phyloP scores from a whole-genome alignment of 2,329 filamentous ascomycete genomes.

The Penicillium janthinellum region DNA sequence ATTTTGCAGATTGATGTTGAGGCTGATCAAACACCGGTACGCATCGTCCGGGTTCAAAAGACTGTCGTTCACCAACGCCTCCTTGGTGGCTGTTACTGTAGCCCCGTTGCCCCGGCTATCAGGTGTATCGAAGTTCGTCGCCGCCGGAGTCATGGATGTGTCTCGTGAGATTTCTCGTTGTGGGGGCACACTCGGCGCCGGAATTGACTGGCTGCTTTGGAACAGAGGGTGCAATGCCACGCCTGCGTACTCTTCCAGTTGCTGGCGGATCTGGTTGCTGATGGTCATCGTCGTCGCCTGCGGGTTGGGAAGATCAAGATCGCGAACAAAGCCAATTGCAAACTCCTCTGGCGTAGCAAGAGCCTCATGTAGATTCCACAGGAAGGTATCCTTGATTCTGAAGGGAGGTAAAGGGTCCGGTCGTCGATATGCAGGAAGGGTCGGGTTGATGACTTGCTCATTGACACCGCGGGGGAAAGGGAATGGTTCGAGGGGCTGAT shows the following conservation, averaged over 20 bases:
- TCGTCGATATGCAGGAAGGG: slow-evolving; percentile 74
- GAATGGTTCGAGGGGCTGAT: slow-evolving; percentile 51
- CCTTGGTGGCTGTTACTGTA: slow-evolving; percentile 36
- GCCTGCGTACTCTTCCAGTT: slow-evolving; percentile 93
- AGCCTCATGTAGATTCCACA: slow-evolving; percentile 97
- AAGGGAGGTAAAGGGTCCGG: slow-evolving; percentile 82
- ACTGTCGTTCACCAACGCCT: slow-evolving; percentile 61
- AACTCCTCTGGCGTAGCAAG: slow-evolving; percentile 95
- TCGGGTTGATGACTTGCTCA: slow-evolving; percentile 59
- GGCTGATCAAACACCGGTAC: slow-evolving; percentile 86
- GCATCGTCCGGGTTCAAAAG: slow-evolving; percentile 89
- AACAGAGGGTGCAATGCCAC: slow-evolving; percentile 93
- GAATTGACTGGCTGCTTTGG: slow-evolving; percentile 53
- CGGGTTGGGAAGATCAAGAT: slow-evolving; percentile 84
- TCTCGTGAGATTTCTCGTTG: slow-evolving; percentile 52
- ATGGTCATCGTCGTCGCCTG: slow-evolving; percentile 73
- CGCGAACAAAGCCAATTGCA: slow-evolving; percentile 84
- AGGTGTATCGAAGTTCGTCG: slow-evolving; percentile 58
- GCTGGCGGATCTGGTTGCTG: slow-evolving; percentile 89
- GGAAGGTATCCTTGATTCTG: slow-evolving; percentile 88
- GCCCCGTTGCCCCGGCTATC: slow-evolving; percentile 48
- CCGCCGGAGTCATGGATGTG: slow-evolving; percentile 56
- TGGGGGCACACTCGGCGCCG: slow-evolving; percentile 19
- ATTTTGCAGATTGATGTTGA: slow-evolving; percentile 90
- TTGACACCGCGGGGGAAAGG: slow-evolving; percentile 46